These are phyloP conservation scores for Kodamaea hsintzibuensis DNA, from an alignment of 805 yeast species.

Conservation along the genomic window DNA sequence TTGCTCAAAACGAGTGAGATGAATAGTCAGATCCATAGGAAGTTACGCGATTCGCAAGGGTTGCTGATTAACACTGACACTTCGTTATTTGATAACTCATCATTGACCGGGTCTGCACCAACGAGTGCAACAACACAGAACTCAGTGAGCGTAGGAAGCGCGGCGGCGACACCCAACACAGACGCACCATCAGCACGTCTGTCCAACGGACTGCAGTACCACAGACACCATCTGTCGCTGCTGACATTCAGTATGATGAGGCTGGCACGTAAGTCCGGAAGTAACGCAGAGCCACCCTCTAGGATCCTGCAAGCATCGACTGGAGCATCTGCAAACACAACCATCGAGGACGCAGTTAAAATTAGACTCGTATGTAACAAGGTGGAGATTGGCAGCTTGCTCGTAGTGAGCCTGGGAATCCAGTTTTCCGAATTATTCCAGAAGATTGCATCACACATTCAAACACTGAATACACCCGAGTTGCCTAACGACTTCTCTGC, in stretches of 20 bases:
- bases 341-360: conserved; percentile 11
- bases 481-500: conserved; percentile 54
- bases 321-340: conserved; percentile 8
- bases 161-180: conserved; percentile 2
- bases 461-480: conserved; percentile 43
- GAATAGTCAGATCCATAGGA: conserved; percentile 38
- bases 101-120: conserved; percentile 1
- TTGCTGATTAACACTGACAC: conserved; percentile 26
- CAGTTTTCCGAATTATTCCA: conserved; percentile 58
- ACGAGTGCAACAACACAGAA: conserved; percentile 1
- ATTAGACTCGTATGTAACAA: conserved; percentile 37
- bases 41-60: conserved; percentile 34
- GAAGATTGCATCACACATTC: conserved; percentile 54
- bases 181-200: conserved; percentile 19
- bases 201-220: conserved; percentile 30
- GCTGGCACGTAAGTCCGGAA: conserved; percentile 24
- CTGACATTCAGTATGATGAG: conserved; percentile 47
- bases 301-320: conserved; percentile 9
- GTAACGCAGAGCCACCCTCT: conserved; percentile 9
- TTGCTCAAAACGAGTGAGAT: conserved; percentile 44
- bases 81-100: conserved; percentile 20
- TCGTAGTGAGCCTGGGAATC: conserved; percentile 28
- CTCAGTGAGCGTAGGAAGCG: conserved; percentile 2
- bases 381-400: conserved; percentile 27
- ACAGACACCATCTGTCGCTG: conserved; percentile 43